Percentiles rank a stretch among this genome's conserved stretches.
Conservation (phyloP, 192 early-diverging fungal genomes). For the Cetraspora pellucida region DNA sequence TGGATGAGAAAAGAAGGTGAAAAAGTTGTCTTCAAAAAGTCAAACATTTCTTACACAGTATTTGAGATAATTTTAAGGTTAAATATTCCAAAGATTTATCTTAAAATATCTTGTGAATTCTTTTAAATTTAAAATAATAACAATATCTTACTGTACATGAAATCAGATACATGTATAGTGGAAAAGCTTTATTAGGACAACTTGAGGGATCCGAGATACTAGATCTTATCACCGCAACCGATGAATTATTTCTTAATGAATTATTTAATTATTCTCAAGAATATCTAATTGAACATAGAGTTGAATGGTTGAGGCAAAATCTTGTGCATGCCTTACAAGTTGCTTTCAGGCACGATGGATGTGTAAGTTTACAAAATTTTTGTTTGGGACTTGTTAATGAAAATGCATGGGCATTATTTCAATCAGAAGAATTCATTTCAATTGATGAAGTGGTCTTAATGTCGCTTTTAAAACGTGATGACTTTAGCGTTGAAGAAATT, state of each 20-base stretch:
- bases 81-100: no score
- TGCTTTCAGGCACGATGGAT: not conserved
- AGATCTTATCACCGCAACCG: not conserved
- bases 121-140: not conserved
- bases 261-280: conserved; percentile 19
- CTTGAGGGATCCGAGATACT: conserved; percentile 12
- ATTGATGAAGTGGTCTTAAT: not conserved
- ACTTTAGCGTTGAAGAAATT: conserved; percentile 15
- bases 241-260: conserved; percentile 14
- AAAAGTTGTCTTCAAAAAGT: not conserved
- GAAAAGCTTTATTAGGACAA: conserved; percentile 1
- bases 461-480: not conserved
- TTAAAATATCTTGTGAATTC: not conserved
- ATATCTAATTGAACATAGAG: conserved; percentile 7
- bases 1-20: conserved; percentile 19
- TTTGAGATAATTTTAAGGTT: conserved; percentile 19
- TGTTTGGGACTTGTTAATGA: not conserved
- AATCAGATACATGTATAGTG: conserved; percentile 14
- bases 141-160: not conserved
- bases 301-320: conserved; percentile 6
- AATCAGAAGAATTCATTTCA: conserved; percentile 9
- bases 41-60: not conserved
- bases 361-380: conserved; percentile 14
- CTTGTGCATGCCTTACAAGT: not conserved
- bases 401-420: conserved; percentile 5